Conservation (phyloP, 257 asterid species). For the Gentiana macrophylla region DNA sequence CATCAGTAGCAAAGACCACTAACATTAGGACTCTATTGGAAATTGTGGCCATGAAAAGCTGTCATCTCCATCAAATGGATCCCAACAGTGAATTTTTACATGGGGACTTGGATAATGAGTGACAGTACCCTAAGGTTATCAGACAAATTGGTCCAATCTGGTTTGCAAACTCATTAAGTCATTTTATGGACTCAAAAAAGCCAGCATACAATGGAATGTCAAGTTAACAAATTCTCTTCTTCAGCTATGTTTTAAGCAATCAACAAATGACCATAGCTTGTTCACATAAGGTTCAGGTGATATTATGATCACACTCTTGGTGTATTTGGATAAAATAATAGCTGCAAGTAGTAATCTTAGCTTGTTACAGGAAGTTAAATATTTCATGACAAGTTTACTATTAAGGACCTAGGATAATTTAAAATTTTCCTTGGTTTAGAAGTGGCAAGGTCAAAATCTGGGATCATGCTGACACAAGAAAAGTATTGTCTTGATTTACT, state of each 20-base stretch:
- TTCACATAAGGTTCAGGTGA: too few species aligned
- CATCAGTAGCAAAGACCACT: too few species aligned
- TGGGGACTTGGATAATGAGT: neutral
- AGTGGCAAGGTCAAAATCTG: neutral
- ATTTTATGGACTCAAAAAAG: neutral
- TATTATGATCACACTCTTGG: too few species aligned
- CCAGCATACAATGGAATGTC: neutral
- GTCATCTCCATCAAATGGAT: too few species aligned
- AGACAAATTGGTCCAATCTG: neutral
- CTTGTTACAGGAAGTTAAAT: neutral
- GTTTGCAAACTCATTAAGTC: neutral
- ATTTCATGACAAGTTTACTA: neutral
- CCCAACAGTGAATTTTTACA: neutral
- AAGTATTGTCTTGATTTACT: neutral
- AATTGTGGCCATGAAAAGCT: too few species aligned
- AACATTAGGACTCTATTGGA: too few species aligned
- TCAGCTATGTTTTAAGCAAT: neutral
- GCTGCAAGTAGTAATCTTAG: neutral
- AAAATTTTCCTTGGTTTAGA: neutral
- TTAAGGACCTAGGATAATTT: neutral
- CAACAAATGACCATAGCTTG: neutral
- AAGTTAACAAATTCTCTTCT: neutral
- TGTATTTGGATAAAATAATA: too few species aligned
- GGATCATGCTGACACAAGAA: neutral
- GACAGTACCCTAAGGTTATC: neutral